These are phyloP conservation scores for Penicillium janthinellum DNA, from an alignment of 2,329 filamentous ascomycete species.

Conservation along the genomic window DNA sequence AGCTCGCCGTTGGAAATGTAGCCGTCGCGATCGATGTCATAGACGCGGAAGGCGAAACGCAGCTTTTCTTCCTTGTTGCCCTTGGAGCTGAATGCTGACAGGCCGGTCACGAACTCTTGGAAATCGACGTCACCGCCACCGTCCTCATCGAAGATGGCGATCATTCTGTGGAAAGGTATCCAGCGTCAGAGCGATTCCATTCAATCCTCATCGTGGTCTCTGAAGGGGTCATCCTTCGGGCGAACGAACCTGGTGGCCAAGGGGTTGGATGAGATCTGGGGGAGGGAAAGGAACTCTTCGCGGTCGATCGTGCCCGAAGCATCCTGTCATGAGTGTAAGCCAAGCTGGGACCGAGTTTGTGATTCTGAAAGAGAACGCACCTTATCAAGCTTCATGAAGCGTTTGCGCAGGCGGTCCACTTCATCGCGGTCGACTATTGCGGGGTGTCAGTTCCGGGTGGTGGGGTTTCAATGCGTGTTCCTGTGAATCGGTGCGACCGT, in stretches of 20 bases:
- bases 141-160: conserved; percentile 98
- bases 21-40: conserved; percentile 97
- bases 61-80: conserved; percentile 99
- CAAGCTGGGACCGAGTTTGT: not conserved
- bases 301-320: conserved; percentile 98
- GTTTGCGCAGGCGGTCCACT: conserved; percentile 90
- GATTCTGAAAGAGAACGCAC: conserved; percentile 50
- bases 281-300: conserved; percentile 94
- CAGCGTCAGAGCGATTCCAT: not conserved
- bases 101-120: conserved; percentile 94
- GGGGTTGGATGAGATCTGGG: conserved; percentile 96
- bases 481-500: not conserved
- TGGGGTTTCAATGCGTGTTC: not conserved
- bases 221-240: not conserved
- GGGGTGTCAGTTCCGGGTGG: conserved; percentile 6
- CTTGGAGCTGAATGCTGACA: conserved; percentile 95
- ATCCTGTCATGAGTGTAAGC: conserved; percentile 61
- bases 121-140: conserved; percentile 98
- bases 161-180: conserved; percentile 68
- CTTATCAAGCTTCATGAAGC: conserved; percentile 99
- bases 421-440: conserved; percentile 88
- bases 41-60: conserved; percentile 97
- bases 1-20: conserved; percentile 99
- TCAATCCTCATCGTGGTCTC: not conserved
- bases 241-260: conserved; percentile 79